Base-by-base conservation (phyloP, 495 filamentous ascomycete species). In the Penicillium canescens region DNA sequence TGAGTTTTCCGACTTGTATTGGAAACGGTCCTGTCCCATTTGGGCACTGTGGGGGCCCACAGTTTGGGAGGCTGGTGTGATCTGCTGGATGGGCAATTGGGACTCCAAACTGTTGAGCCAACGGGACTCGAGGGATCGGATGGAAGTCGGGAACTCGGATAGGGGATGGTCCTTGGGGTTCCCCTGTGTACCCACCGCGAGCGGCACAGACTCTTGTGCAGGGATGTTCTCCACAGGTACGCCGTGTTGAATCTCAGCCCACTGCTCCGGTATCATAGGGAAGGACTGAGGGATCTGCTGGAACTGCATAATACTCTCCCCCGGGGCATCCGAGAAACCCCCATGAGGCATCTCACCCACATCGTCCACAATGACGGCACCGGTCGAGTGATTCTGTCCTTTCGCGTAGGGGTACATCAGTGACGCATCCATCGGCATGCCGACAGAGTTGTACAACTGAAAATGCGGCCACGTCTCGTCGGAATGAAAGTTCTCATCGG, bases 391-490 rank as follows among this genome's bases (percentile, higher is more conserved):
- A 6, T 42, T 49, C 1, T 61, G 46, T 34, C 58, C 67, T 55
- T 78, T 78, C 43, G 62, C 56, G 47, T 72, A 78, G 0, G 69
- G 69, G 51, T 70, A 74, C 37, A 75, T 52, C n/a, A 74, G 61
- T 4, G 69, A 56, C 0, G 68, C 52, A n/a, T 78, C 73, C 50
- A 71, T 57, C 7, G 71, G 65, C 57, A 76, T 69, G 20, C 59
- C 65, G 26, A 72, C 63, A 28, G 69, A 58, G 59, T 71, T 69
- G 65, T 71, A 70, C 31, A 78, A 52, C 24, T 73, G 73, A 39
- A 73, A 74, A 3, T 70, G 72, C 24, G 70, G 67, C 73, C 73
- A 78, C 39, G 68, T 61, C 50, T 76, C 72, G 43, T 77, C 71
- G 40, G 68, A 41, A 34, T 71, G 73, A 40, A 72, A 74, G 54